A percentile compares a stretch with the other conserved stretches of the same genome.
Evolutionary conservation across 495 filamentous ascomycete species (phyloP).

Genomic region (Sabuloglossum arenarium): DNA sequence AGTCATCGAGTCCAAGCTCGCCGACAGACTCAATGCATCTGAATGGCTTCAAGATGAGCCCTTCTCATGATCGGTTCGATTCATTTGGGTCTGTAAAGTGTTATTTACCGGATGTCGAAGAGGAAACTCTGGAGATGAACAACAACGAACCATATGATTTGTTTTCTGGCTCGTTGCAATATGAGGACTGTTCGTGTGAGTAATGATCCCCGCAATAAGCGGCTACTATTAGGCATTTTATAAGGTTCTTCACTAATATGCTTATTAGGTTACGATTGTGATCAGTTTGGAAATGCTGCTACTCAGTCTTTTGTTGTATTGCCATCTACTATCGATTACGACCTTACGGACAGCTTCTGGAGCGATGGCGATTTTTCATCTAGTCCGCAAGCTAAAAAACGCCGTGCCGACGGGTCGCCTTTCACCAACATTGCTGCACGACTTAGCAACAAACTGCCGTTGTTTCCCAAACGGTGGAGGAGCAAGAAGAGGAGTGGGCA

Average conservation of each 20-base stretch:
- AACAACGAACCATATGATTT: conserved; percentile 13
- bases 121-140: conserved; percentile 25
- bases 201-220: background rate
- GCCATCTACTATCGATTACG: conserved; percentile 25
- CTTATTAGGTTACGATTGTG: conserved; percentile 1
- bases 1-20: conserved; percentile 41
- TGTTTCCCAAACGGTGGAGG: conserved; percentile 44
- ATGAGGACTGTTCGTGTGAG: background rate
- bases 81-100: conserved; percentile 20
- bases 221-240: background rate
- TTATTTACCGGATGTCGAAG: conserved; percentile 30
- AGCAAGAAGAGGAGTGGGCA: conserved; percentile 26
- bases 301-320: background rate
- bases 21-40: conserved; percentile 15
- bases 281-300: background rate
- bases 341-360: conserved; percentile 33
- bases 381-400: conserved; percentile 33
- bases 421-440: conserved; percentile 42
- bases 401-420: conserved; percentile 41
- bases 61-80: conserved; percentile 28
- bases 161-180: background rate
- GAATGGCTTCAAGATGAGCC: conserved; percentile 27
- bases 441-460: conserved; percentile 50
- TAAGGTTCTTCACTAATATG: background rate
- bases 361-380: conserved; percentile 36